phyloP scores from a whole-genome alignment of 768 basidiomycete genomes.

The Tulasnella sp. region DNA sequence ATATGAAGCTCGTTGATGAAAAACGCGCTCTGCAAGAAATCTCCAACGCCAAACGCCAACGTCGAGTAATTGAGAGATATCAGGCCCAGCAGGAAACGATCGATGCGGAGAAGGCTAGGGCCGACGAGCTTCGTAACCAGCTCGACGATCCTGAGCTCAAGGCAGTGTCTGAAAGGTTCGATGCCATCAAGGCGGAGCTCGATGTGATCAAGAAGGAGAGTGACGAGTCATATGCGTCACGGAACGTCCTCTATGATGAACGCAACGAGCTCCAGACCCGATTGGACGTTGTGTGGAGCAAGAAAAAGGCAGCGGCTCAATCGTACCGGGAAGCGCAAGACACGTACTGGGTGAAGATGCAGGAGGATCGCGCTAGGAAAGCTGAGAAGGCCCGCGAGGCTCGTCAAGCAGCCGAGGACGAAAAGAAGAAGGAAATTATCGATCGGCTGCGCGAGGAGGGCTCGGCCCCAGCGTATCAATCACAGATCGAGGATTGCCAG shows the following conservation, averaged over 20 bases:
- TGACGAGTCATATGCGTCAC: conserved; percentile 72
- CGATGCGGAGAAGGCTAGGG: conserved; percentile 57
- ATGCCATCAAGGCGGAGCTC: conserved; percentile 72
- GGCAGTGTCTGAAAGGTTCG: conserved; percentile 69
- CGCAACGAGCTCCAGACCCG: conserved; percentile 61
- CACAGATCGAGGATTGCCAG: conserved; percentile 92
- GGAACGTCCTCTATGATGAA: conserved; percentile 78
- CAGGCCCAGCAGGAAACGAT: conserved; percentile 70
- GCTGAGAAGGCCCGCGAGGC: conserved; percentile 68
- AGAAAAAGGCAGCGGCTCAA: conserved; percentile 64
- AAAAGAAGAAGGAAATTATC: conserved; percentile 69
- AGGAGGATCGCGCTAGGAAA: conserved; percentile 78
- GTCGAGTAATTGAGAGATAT: conserved; percentile 71
- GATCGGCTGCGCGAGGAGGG: conserved; percentile 85
- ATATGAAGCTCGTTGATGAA: conserved; percentile 86
- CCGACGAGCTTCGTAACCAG: conserved; percentile 73
- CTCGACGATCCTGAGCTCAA: conserved; percentile 86
- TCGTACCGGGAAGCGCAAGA: conserved; percentile 77
- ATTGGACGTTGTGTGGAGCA: conserved; percentile 57
- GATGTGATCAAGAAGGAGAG: conserved; percentile 77
- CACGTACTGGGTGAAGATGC: conserved; percentile 68
- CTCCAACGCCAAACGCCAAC: conserved; percentile 53
- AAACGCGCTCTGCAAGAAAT: conserved; percentile 93
- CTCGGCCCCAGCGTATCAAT: conserved; percentile 75
- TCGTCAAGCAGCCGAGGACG: conserved; percentile 63